Base-by-base conservation (phyloP, 2,329 filamentous ascomycete species). In the Cladobotryum mycophilum region DNA sequence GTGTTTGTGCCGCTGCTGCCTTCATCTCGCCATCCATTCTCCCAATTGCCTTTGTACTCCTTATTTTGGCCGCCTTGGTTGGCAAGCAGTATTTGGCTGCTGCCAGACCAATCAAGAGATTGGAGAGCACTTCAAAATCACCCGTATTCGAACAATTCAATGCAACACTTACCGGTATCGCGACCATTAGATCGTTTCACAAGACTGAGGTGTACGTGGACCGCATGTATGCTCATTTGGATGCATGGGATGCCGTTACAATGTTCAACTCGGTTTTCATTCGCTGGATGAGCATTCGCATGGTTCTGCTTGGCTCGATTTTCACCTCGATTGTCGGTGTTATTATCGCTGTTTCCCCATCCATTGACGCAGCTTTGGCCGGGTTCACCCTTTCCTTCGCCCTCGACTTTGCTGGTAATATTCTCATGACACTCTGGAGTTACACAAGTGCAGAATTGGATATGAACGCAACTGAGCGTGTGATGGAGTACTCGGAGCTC, bases 121-220 rank as follows among this genome's bases (percentile, higher is more conserved):
- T 92, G 1, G 88, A 92, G 65, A 88, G 84, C 56, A 88, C 79
- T 3, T 79, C 82, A 49, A 91, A 89, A 66, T 88, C 84, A 0
- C 88, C 88, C 0, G 82, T 92, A 1, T 91, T 89, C 58, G 88
- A 92, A 64, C 82, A 88, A 55, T 91, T 92, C 59, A 84, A 84
- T 11, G 82, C 85, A 1, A 81, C 85, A 0, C 76, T 92, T 9
- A 78, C 80, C 0, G 88, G 88, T 5, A 80, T 93, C 15, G 75
- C 81, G 1, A 91, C 88, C 0, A 88, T 93, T 47, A 81, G 88
- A 12, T 85, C 85, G 0, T 92, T 88, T 57, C 81, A 82, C 56
- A 89, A 88, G 70, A 71, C 75, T 0, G 73, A 81, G 17, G 74
- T 76, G 1, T 92, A 89, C 56, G 72, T 87, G 42, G 74, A 82